Conservation (phyloP, 1,284 basidiomycete species). For the Schizophyllum commune region DNA sequence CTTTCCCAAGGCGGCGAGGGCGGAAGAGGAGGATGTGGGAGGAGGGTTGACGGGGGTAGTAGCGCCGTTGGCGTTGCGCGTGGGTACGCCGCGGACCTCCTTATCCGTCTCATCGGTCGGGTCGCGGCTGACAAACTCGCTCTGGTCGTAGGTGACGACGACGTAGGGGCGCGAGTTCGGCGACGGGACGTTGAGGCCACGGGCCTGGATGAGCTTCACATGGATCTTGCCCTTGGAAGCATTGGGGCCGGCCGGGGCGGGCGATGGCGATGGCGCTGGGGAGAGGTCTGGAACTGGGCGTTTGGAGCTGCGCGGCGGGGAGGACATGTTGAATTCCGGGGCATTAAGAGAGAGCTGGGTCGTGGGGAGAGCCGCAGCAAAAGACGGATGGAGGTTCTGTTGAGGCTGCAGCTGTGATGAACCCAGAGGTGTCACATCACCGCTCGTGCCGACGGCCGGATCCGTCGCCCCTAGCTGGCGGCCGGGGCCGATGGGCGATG, state of each 20-base stretch:
- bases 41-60: conserved; percentile 33
- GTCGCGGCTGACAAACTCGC: conserved; percentile 94
- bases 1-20: conserved; percentile 64
- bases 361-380: conserved; percentile 54
- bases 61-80: conserved; percentile 50
- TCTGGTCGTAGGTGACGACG: conserved; percentile 98
- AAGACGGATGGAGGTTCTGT: conserved; percentile 15
- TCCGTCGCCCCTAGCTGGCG: conserved; percentile 12
- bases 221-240: conserved; percentile 77
- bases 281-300: conserved; percentile 26
- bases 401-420: not conserved
- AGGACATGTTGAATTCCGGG: conserved; percentile 69
- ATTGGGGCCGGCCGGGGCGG: conserved; percentile 28
- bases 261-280: conserved; percentile 31
- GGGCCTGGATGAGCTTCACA: conserved; percentile 91
- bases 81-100: conserved; percentile 77
- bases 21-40: conserved; percentile 23
- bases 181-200: conserved; percentile 73
- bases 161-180: conserved; percentile 80
- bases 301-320: conserved; percentile 40
- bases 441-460: conserved; percentile 16
- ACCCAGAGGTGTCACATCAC: conserved; percentile 31
- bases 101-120: conserved; percentile 82
- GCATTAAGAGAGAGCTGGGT: conserved; percentile 74
- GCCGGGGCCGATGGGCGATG: conserved; percentile 45